Evolutionary conservation across 768 basidiomycete species (phyloP), one percentile per base, ranked within the genome.

Genomic region (Amanita thiersii): DNA sequence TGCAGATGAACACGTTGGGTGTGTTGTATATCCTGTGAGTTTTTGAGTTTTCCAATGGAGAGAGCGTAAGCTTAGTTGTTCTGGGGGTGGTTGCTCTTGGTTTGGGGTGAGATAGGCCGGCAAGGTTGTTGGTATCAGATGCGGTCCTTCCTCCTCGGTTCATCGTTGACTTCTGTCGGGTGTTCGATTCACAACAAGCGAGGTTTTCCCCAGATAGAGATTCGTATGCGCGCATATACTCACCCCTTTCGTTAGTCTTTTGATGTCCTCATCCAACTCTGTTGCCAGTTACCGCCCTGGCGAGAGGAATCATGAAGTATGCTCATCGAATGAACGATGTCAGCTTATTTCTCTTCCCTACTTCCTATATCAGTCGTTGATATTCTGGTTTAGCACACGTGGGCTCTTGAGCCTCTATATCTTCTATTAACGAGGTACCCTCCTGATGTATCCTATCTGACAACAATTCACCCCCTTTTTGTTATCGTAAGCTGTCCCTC

Each of bases 21-120:
- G 70, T 77, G 30, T 57, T 89, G 30, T 82, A 78, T 50, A 84
- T 90, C 32, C 55, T 90, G 86, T 88, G 50, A 61, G 82, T 66
- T n/a, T n/a, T n/a, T n/a, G n/a, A n/a, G n/a, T n/a, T n/a, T n/a
- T n/a, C n/a, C n/a, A n/a, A n/a, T n/a, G n/a, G n/a, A n/a, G n/a
- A n/a, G n/a, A n/a, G n/a, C n/a, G n/a, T n/a, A n/a, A n/a, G n/a
- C n/a, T n/a, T n/a, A n/a, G n/a, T n/a, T n/a, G n/a, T n/a, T n/a
- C n/a, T n/a, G n/a, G n/a, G n/a, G n/a, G n/a, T n/a, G n/a, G n/a
- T n/a, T n/a, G n/a, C n/a, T n/a, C n/a, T n/a, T n/a, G 26, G 21
- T 31, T 15, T 14, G 14, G 33, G 17, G 15, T 15, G 1, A n/a
- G 25, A 20, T 2, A 86, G 84, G 45, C 74, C 76, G 4, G 81